Conservation (phyloP, 1,139 yeast species). For the Eremothecium coryli region DNA sequence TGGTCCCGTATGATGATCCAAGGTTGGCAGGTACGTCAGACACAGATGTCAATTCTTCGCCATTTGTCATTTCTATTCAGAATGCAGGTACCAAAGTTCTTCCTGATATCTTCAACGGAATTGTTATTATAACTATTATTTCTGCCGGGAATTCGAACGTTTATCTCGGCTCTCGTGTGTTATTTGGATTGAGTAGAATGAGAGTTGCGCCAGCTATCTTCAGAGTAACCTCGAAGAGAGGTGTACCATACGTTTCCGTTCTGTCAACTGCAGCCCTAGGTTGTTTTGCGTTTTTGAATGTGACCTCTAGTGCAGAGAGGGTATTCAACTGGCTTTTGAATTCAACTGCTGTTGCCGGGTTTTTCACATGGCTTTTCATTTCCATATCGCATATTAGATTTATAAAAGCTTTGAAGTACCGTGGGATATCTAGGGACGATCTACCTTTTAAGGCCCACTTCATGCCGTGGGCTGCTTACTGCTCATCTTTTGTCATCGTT, state of each 20-base stretch:
- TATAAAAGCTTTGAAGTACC: constrained; percentile 48
- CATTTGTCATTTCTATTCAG: constrained; percentile 56
- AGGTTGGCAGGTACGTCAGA: constrained; percentile 38
- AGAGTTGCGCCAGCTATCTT: constrained; percentile 54
- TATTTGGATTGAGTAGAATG: constrained; percentile 56
- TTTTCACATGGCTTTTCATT: constrained; percentile 66
- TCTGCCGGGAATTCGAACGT: constrained; percentile 80
- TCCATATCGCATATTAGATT: constrained; percentile 58
- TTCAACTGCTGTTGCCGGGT: constrained; percentile 69
- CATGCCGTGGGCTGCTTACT: constrained; percentile 59
- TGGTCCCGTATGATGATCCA: constrained; percentile 71
- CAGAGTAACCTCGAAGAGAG: constrained; percentile 43
- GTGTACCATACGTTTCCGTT: constrained; percentile 62
- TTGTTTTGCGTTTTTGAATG: constrained; percentile 58
- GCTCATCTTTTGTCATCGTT: constrained; percentile 39
- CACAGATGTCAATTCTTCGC: constrained; percentile 51
- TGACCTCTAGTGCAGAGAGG: constrained; percentile 44
- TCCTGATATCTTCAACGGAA: constrained; percentile 69
- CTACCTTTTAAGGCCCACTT: constrained; percentile 61
- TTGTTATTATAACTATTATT: constrained; percentile 55
- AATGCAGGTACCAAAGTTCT: constrained; percentile 63
- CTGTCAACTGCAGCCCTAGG: constrained; percentile 53
- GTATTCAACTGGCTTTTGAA: constrained; percentile 83
- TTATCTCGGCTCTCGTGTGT: constrained; percentile 66
- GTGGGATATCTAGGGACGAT: constrained; percentile 54